phyloP scores from a whole-genome alignment of 805 yeast genomes.

The Ogataea glucozyma region DNA sequence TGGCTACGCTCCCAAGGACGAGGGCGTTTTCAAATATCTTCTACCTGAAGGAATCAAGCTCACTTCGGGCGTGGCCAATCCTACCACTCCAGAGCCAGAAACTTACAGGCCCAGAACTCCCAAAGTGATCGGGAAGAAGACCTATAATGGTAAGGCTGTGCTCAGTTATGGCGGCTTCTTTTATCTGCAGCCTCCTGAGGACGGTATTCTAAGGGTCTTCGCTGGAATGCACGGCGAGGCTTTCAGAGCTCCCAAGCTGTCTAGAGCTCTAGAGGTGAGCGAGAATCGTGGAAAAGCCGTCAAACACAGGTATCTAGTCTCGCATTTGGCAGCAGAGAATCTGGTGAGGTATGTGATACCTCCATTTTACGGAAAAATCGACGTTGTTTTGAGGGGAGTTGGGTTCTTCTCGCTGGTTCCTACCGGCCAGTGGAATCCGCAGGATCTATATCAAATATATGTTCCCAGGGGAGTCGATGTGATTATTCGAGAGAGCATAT shows the following conservation, averaged over 20 bases:
- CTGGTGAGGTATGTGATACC: constrained; percentile 57
- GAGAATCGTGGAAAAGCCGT: constrained; percentile 30
- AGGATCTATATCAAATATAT: constrained; percentile 47
- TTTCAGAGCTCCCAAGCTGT: constrained; percentile 35
- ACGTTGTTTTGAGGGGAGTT: constrained; percentile 61
- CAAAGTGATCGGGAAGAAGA: constrained; percentile 14
- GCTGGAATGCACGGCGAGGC: constrained; percentile 45
- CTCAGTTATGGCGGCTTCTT: constrained; percentile 61
- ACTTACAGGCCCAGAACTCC: constrained; percentile 11
- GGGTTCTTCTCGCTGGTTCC: constrained; percentile 65
- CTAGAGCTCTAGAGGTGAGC: constrained; percentile 34
- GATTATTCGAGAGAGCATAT: constrained; percentile 44
- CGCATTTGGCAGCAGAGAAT: constrained; percentile 30
- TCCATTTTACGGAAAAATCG: constrained; percentile 68
- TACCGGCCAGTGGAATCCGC: constrained; percentile 43
- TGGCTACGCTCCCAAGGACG: constrained; percentile 38
- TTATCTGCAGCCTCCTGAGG: constrained; percentile 54
- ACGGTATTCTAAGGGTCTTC: constrained; percentile 48
- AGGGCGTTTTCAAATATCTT: constrained; percentile 35
- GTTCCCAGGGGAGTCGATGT: constrained; percentile 58
- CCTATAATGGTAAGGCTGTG: constrained; percentile 27
- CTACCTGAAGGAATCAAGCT: constrained; percentile 14
- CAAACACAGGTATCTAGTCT: constrained; percentile 22
- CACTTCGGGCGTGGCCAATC: constrained; percentile 8
- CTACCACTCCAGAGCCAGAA: constrained; percentile 10